Conservation (phyloP, 2,329 filamentous ascomycete species). For the Gyromitra esculenta region DNA sequence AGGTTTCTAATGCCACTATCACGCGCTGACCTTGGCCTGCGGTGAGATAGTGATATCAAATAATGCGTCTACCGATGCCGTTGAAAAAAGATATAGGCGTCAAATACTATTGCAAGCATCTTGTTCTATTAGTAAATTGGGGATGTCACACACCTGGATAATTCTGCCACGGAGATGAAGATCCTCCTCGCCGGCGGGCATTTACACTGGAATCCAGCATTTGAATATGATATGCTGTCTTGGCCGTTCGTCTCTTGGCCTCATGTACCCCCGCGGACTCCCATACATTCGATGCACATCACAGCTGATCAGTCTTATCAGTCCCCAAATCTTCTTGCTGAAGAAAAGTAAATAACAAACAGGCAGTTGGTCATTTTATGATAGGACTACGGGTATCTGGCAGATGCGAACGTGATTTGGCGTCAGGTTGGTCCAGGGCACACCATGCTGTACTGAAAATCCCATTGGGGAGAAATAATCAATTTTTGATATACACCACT, state of each 20-base stretch:
- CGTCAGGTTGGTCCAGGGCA: background rate
- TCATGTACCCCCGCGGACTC: background rate
- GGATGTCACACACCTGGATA: background rate
- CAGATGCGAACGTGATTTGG: background rate
- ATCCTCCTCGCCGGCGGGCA: background rate
- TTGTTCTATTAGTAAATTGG: background rate
- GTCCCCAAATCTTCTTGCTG: background rate
- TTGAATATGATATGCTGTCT: background rate
- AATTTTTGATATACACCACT: background rate
- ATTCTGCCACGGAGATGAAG: conserved; percentile 2
- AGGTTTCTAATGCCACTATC: too few relatives aligned
- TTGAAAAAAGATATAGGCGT: background rate
- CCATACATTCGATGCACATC: background rate
- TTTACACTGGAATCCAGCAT: background rate
- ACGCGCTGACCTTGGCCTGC: background rate
- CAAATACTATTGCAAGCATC: background rate
- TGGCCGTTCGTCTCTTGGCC: background rate
- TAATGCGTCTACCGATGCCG: background rate
- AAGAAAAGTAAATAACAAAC: background rate
- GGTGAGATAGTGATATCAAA: background rate
- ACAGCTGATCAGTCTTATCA: background rate
- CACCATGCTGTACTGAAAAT: background rate
- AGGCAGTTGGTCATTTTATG: background rate
- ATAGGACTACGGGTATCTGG: conserved; percentile 1
- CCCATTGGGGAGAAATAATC: background rate